Percentiles rank a stretch among this genome's conserved stretches.
Evolutionary conservation across 2,329 filamentous ascomycete genomes (phyloP).

Genomic region (Aspergillus vadensis): DNA sequence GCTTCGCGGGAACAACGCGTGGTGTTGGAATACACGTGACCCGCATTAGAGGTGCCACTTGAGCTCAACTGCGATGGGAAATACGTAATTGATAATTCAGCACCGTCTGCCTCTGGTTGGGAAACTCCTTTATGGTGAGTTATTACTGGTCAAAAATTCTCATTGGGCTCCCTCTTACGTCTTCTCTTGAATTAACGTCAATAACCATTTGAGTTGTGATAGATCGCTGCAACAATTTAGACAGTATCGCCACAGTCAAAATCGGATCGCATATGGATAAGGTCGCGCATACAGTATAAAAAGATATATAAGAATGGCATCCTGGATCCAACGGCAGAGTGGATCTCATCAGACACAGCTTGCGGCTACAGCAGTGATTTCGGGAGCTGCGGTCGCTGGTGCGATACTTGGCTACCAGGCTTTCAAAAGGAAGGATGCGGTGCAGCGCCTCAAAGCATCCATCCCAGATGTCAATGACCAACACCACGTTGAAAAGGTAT

Average conservation of each 20-base stretch:
- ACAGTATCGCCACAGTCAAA: background rate
- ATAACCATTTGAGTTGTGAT: background rate
- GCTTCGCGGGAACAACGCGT: no score
- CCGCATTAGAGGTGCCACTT: background rate
- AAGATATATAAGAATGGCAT: conserved; percentile 35
- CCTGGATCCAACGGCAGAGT: conserved; percentile 47
- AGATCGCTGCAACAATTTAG: background rate
- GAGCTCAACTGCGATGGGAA: background rate
- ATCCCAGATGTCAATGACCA: conserved; percentile 59
- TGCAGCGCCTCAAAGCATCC: conserved; percentile 61
- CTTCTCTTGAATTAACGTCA: no score
- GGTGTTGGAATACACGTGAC: no score
- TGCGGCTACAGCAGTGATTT: conserved; percentile 46
- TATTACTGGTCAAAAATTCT: no score
- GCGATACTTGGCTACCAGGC: conserved; percentile 61
- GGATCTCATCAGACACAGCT: conserved; percentile 47
- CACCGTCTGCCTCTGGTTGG: background rate
- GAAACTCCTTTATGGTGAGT: no score
- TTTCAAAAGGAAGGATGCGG: conserved; percentile 55
- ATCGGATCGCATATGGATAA: conserved; percentile 18
- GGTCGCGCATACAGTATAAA: background rate
- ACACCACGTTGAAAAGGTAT: conserved; percentile 55
- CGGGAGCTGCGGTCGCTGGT: conserved; percentile 48
- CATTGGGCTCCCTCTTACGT: no score
- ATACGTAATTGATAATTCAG: background rate